Base-by-base conservation (phyloP, 768 basidiomycete species). In the Galerina sulciceps region DNA sequence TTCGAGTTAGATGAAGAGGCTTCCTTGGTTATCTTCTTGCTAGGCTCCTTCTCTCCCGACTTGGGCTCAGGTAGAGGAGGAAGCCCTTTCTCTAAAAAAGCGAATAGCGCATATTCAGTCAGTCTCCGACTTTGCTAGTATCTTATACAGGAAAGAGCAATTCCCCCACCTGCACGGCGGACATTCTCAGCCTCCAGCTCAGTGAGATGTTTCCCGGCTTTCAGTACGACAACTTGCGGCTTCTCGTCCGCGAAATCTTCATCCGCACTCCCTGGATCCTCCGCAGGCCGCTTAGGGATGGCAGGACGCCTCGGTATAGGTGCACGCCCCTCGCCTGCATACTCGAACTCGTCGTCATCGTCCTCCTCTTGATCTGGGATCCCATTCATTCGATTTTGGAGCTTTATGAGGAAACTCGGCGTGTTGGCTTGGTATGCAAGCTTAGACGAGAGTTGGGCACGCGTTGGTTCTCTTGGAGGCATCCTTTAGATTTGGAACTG, bases 181-280 rank as follows among this genome's bases (percentile, higher is more conserved):
- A 91, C 81, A 68, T 91, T 89, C 79, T 92, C 89, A 3, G 81
- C 93, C 66, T 96, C 92, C 54, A 82, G 75, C 61, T 82, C 88
- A 1, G 85, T 85, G 42, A 97, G 79, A 76, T 97, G 95, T 69
- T 93, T 96, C 23, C 95, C 94, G 63, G 89, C 85, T 68, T 85
- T 93, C 63, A 97, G 70, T 9, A 96, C 94, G 3, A 97, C 93
- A 8, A 97, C 86, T 68, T 93, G 91, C 2, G 94, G 94, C 63
- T 83, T 87, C 72, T 96, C 94, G 65, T 94, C 94, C 0, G 70
- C 83, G 4, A 78, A 77, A 57, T 87, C 87, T 11, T 71, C 91
- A 51, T 87, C 86, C 11, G 83, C 90, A 63, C 89, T 90, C 49
- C 90, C 89, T 8, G 84, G 86, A 55, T 91, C 85, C 46, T 85